Base-by-base conservation (phyloP, 768 basidiomycete species). In the Leccinellum luteum region DNA sequence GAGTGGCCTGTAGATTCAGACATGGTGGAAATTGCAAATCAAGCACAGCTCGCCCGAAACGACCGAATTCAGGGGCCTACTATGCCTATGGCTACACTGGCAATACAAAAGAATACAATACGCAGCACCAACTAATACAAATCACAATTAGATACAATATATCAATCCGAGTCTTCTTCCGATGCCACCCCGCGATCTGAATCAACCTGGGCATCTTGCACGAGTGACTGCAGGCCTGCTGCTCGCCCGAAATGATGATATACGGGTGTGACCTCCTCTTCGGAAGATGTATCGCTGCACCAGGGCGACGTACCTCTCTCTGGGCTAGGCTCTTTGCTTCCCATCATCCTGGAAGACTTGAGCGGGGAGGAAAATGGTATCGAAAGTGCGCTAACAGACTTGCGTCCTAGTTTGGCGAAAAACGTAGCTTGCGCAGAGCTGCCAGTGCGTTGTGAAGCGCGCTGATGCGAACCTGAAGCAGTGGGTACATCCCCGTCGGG, bases 241-340 rank as follows among this genome's bases (percentile, higher is more conserved):
- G 53, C 30, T 25, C 60, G 48, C 27, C 31, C 9, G 10, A 56
- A 59, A 19, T 66, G 64, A 43, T 62, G 56, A 14, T 19, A 9
- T 19, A 61, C 45, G 3, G 63, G 56, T 13, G 67, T 51, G 44
- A 73, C 76, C 50, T 68, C 64, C 4, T 79, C 80, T 32, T 81
- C 84, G 15, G 81, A 82, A 12, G 84, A 85, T 54, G 79, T 85
- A 64, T 85, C 84, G 52, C 81, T 86, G 61, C 83, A 83, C 83
- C 84, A 85, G 2, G 67, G 66, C 44, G 70, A 69, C 48, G 77
- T 79, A 17, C 68, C 63, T 53, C 61, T 66, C 54, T 58, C 63
- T n/a, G 73, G 60, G 56, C 70, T 71, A 5, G 67, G 60, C 14
- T 73, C 66, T 38, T 62, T 66, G 45, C 65, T 60, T 35, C 54